These are phyloP conservation scores for Pterula multifida DNA, from an alignment of 1,284 basidiomycete species.

Conservation along the genomic window DNA sequence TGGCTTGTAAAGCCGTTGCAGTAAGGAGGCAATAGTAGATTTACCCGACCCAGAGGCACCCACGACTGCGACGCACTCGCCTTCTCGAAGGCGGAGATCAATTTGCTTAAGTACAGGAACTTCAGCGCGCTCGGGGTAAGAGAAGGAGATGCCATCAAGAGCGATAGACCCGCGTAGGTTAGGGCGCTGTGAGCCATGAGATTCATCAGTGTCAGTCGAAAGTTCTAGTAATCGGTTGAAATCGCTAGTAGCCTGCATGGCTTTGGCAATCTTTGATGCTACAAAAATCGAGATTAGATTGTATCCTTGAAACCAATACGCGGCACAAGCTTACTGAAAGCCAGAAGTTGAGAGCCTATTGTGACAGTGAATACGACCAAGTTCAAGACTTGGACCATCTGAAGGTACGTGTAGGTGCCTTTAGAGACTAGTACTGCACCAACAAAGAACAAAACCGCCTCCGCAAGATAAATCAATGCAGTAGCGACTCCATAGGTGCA, in stretches of 20 bases:
- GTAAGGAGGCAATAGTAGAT: slow-evolving; percentile 72
- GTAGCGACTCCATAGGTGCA: slow-evolving; percentile 74
- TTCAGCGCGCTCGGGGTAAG: slow-evolving; percentile 75
- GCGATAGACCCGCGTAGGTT: slow-evolving; percentile 48
- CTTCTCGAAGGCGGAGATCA: slow-evolving; percentile 50
- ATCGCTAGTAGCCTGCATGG: slow-evolving; percentile 70
- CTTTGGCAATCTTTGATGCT: slow-evolving; percentile 76
- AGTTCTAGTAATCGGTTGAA: slow-evolving; percentile 62
- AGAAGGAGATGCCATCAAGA: slow-evolving; percentile 66
- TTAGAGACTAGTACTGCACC: slow-evolving; percentile 74
- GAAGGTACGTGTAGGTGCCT: slow-evolving; percentile 76
- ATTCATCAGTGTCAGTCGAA: slow-evolving; percentile 49
- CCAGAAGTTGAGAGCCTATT: slow-evolving; percentile 82
- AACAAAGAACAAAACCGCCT: slow-evolving; percentile 86
- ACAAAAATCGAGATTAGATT: slow-evolving; percentile 11
- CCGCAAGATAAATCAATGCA: slow-evolving; percentile 77
- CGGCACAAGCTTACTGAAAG: slow-evolving; percentile 56
- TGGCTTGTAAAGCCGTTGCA: slow-evolving; percentile 84
- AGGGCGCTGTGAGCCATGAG: slow-evolving; percentile 54
- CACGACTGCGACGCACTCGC: slow-evolving; percentile 82
- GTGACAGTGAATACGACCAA: slow-evolving; percentile 90
- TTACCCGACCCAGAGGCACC: slow-evolving; percentile 85
- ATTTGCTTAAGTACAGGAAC: slow-evolving; percentile 58
- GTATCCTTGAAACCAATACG: slow-evolving; percentile 6
- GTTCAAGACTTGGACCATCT: slow-evolving; percentile 85